Base-by-base conservation (phyloP, 2,329 filamentous ascomycete genomes). In the Pleoardoris graminearum region DNA sequence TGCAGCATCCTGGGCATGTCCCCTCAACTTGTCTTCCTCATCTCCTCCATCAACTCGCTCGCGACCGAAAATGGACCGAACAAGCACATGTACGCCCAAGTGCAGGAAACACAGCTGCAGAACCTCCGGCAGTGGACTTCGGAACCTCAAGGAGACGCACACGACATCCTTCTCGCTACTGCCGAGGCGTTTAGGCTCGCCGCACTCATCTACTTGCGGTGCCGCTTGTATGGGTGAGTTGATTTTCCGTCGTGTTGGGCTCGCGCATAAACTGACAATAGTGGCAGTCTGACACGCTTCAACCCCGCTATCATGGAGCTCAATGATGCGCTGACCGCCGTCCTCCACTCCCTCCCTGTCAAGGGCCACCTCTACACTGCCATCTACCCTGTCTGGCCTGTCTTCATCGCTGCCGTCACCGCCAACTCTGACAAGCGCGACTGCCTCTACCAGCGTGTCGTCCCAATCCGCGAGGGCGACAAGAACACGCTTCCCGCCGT, bases 401-500 rank as follows among this genome's bases (percentile, higher is more conserved):
- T 71, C 10, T 71, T 70, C 50, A 43, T 70, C n/a, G 67, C 68
- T 19, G 63, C 66, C 10, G 64, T 71, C 5, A 70, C 67, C 4
- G 57, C 59, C n/a, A 66, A 64, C 46, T 59, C 64, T 4, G 68
- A 70, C 11, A 69, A 65, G 48, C 65, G 68, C 16, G 67, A 70
- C 38, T 52, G 52, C 36, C 53, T 71, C 14, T 71, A 68, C 51
- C 65, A 68, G 30, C 63, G 62, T 16, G 67, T 68, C 4, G 67
- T 67, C 3, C 63, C 67, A 0, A 68, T 69, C 19, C 59, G 66
- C 14, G 67, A 71, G 27, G 66, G 67, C 23, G 68, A 70, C 35
- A 70, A 66, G 53, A 69, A 66, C 42, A 69, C 66, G 1, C 54
- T 71, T 19, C 61, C 65, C 4, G 59, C 65, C 4, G 67, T 71